Evolutionary conservation across 441 rosid species (phyloP).

Genomic region (Gossypium davidsonii): DNA sequence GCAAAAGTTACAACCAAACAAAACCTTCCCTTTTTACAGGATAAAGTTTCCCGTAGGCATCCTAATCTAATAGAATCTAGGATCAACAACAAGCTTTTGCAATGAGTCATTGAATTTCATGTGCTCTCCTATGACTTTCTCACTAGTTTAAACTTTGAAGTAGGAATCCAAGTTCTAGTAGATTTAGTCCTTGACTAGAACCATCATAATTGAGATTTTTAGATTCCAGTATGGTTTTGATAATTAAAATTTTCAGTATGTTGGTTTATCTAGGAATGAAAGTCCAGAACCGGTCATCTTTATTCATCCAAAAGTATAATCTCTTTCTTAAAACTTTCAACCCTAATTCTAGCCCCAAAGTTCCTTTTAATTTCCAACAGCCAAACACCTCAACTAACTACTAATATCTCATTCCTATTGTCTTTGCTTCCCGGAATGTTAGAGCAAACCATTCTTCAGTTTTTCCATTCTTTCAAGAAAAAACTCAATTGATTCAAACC

Average conservation of each 20-base stretch:
- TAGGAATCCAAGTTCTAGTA: neutral
- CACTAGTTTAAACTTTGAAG: neutral
- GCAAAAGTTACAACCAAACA: neutral
- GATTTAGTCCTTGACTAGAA: neutral
- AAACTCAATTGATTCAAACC: neutral
- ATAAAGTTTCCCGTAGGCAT: neutral
- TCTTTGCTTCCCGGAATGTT: neutral
- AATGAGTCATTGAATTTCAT: neutral
- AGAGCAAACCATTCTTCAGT: neutral
- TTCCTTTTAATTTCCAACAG: conserved; percentile 3
- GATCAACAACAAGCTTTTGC: neutral
- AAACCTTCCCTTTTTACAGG: neutral
- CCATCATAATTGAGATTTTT: neutral
- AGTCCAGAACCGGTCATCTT: neutral
- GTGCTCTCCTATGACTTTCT: neutral
- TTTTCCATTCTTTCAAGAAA: neutral
- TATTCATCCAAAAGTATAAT: neutral
- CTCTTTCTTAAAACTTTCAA: neutral
- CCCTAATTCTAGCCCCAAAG: neutral
- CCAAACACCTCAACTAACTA: neutral
- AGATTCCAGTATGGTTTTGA: neutral
- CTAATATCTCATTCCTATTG: neutral
- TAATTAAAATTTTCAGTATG: neutral
- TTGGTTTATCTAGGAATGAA: neutral
- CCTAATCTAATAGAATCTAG: neutral